Evolutionary conservation across 441 rosid genomes (phyloP).

Genomic region (Codiaeum variegatum): DNA sequence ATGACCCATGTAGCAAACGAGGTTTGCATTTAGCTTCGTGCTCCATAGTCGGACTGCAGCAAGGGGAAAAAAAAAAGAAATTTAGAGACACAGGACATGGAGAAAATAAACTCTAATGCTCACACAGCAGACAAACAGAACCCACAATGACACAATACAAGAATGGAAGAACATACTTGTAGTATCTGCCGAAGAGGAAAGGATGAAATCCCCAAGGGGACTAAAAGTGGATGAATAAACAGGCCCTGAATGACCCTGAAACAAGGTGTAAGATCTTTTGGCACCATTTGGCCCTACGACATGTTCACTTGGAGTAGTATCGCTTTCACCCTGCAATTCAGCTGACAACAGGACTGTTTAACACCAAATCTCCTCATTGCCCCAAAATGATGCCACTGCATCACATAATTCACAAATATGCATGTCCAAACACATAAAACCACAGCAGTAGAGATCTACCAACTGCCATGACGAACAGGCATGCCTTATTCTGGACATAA

Average conservation of each 20-base stretch:
- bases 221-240: slow-evolving; percentile 85
- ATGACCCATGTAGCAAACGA: slow-evolving; percentile 98
- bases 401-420: neutral
- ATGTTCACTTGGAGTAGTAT: slow-evolving; percentile 47
- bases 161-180: slow-evolving; percentile 45
- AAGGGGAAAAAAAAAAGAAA: slow-evolving; percentile 20
- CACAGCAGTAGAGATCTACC: neutral
- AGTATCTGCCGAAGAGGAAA: slow-evolving; percentile 90
- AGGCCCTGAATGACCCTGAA: slow-evolving; percentile 93
- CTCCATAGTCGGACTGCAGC: slow-evolving; percentile 88
- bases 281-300: slow-evolving; percentile 42
- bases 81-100: neutral
- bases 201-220: slow-evolving; percentile 85
- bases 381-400: neutral
- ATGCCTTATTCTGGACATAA: neutral
- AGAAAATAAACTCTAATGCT: neutral
- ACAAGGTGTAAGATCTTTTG: slow-evolving; percentile 63
- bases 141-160: no score
- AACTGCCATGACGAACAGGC: neutral
- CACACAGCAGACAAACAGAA: neutral
- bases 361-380: slow-evolving; percentile 4
- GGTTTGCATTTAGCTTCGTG: slow-evolving; percentile 87
- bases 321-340: slow-evolving; percentile 70
- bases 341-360: slow-evolving; percentile 45
- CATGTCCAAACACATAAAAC: neutral